Evolutionary conservation across 345 rosid genomes (phyloP).

Genomic region (Brassica cretica): DNA sequence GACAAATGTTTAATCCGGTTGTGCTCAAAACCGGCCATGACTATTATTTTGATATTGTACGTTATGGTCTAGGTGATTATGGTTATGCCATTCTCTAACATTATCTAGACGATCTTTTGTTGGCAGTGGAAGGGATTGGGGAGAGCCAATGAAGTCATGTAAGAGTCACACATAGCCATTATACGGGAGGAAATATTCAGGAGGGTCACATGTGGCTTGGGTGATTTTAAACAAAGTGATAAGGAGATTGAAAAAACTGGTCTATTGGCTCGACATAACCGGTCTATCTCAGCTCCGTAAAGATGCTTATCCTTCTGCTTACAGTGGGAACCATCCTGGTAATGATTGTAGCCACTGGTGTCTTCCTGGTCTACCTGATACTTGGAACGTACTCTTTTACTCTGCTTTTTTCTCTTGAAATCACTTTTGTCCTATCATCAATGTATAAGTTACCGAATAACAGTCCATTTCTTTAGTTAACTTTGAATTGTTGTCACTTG

Average conservation of each 20-base stretch:
- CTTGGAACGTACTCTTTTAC: slow-evolving; percentile 77
- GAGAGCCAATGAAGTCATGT: slow-evolving; percentile 62
- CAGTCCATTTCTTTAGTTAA: slow-evolving; percentile 16
- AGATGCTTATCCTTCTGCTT: no score
- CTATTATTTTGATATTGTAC: no score
- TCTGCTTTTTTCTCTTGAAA: slow-evolving; percentile 51
- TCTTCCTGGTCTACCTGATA: slow-evolving; percentile 90
- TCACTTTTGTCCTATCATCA: not conserved
- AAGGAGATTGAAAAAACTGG: slow-evolving; percentile 69
- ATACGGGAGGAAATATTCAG: slow-evolving; percentile 66
- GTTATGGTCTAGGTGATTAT: not conserved
- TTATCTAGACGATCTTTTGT: not conserved
- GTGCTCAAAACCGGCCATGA: no score
- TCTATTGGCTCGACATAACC: slow-evolving; percentile 36
- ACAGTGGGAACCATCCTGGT: slow-evolving; percentile 28
- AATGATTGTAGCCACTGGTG: slow-evolving; percentile 95
- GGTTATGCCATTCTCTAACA: not conserved
- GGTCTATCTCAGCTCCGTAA: no score
- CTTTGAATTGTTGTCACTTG: not conserved
- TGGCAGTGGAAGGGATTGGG: slow-evolving; percentile 84
- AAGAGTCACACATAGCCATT: not conserved
- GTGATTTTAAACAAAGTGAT: slow-evolving; percentile 67
- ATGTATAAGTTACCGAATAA: slow-evolving; percentile 17
- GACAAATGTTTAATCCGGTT: no score
- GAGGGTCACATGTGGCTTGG: slow-evolving; percentile 67